Evolutionary conservation across 2,329 filamentous ascomycete genomes (phyloP).

Genomic region (Alternaria brassicicola): DNA sequence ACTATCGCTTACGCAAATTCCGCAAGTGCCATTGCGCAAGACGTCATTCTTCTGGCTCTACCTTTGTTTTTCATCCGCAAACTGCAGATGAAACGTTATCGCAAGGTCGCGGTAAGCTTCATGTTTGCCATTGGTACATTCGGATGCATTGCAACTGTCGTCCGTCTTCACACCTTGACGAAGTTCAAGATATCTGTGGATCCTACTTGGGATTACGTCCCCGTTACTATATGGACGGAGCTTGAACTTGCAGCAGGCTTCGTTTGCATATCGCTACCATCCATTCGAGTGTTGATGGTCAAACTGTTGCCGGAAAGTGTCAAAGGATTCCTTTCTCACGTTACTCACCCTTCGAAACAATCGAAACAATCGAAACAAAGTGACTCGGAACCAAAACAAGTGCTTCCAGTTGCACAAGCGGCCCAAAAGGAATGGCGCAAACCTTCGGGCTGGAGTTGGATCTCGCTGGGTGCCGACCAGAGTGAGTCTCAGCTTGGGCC

Average conservation of each 20-base stretch:
- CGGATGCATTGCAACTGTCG: conserved; percentile 35
- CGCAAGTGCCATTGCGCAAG: conserved; percentile 31
- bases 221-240: conserved; percentile 33
- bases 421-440: conserved; percentile 12
- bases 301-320: conserved; percentile 17
- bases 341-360: conserved; percentile 13
- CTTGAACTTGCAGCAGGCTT: conserved; percentile 33
- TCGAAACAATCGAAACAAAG: conserved; percentile 5
- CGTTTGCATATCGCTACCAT: conserved; percentile 32
- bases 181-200: conserved; percentile 33
- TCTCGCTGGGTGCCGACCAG: conserved; percentile 4
- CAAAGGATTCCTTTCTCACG: conserved; percentile 15
- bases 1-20: conserved; percentile 32
- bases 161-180: conserved; percentile 31
- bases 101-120: conserved; percentile 30
- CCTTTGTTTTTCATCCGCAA: conserved; percentile 31
- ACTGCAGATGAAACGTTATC: conserved; percentile 28
- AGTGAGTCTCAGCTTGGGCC: neutral
- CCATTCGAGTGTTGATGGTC: conserved; percentile 28
- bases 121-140: conserved; percentile 39
- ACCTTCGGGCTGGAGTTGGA: conserved; percentile 13
- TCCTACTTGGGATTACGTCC: conserved; percentile 36
- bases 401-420: neutral
- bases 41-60: conserved; percentile 32
- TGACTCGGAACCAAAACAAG: neutral